Percentiles rank a stretch among this genome's conserved stretches.
Conservation (phyloP, 2,329 filamentous ascomycete species). For the Blastomyces emzantsi region DNA sequence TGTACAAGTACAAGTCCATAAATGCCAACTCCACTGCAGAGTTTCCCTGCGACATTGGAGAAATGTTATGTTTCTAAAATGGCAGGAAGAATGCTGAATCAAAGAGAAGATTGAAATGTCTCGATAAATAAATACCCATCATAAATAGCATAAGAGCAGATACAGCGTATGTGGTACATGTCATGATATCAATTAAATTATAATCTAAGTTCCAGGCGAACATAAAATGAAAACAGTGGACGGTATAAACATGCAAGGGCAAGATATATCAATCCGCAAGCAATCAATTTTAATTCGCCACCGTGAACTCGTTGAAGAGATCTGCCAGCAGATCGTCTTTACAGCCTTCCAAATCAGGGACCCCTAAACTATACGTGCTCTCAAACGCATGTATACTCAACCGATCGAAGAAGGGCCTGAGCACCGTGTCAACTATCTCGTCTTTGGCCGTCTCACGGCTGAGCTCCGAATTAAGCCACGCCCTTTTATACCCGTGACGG, state of each 20-base stretch:
- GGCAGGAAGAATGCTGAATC: not conserved
- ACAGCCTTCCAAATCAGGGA: conserved; percentile 57
- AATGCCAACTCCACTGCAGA: too few relatives aligned
- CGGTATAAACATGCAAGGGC: not conserved
- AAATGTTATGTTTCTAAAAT: not conserved
- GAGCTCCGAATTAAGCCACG: conserved; percentile 38
- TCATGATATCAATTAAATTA: not conserved
- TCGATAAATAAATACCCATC: not conserved
- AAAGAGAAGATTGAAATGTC: not conserved
- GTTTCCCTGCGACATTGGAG: too few relatives aligned
- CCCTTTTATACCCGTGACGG: conserved; percentile 28
- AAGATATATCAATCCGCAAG: not conserved
- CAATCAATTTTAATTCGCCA: conserved; percentile 27
- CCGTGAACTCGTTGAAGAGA: conserved; percentile 66
- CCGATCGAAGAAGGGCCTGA: conserved; percentile 83
- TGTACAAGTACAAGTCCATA: not conserved
- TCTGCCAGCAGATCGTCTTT: conserved; percentile 58
- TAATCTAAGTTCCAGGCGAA: not conserved
- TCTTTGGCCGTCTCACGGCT: conserved; percentile 47
- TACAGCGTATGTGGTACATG: not conserved
- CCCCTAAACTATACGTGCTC: conserved; percentile 76
- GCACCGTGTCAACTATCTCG: conserved; percentile 62
- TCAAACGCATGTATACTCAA: conserved; percentile 92
- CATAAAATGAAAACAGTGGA: not conserved
- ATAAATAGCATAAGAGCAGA: not conserved